Conservation (phyloP, 768 basidiomycete species). For the Rubroboletus satanas region DNA sequence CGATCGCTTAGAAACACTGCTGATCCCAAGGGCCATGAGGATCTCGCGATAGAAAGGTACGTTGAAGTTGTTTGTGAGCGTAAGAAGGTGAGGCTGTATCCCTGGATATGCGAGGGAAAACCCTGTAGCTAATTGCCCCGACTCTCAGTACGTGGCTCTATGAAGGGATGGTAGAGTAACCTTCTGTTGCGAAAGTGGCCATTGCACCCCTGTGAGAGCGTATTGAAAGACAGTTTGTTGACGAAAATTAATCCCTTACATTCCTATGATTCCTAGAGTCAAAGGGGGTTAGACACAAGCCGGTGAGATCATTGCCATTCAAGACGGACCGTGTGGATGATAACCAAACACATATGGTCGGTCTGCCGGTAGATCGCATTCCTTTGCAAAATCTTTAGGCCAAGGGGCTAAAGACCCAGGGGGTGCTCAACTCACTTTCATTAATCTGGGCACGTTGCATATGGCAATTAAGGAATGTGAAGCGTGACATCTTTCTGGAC, state of each 20-base stretch:
- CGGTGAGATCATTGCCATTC: background rate
- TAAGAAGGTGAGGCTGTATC: conserved; percentile 89
- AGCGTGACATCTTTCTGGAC: background rate
- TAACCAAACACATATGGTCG: conserved; percentile 96
- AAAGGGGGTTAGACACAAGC: background rate
- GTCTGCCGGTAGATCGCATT: conserved; percentile 86
- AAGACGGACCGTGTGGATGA: conserved; percentile 84
- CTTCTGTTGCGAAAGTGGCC: conserved; percentile 95
- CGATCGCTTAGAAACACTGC: conserved; percentile 86
- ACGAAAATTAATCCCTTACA: conserved; percentile 51
- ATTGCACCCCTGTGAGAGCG: conserved; percentile 70
- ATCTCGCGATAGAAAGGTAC: conserved; percentile 94
- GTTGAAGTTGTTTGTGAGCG: conserved; percentile 83
- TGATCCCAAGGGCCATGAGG: conserved; percentile 80
- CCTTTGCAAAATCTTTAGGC: conserved; percentile 35
- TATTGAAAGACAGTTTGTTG: background rate
- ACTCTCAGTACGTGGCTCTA: background rate
- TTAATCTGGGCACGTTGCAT: conserved; percentile 7
- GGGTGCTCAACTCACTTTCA: conserved; percentile 33
- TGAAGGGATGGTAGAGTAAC: conserved; percentile 34
- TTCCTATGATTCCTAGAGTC: conserved; percentile 86
- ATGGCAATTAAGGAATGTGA: background rate
- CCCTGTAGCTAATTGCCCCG: conserved; percentile 61
- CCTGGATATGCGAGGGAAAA: conserved; percentile 91
- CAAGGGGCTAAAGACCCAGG: background rate